A percentile compares a stretch with the other conserved stretches of the same genome.
Evolutionary conservation across 768 basidiomycete genomes (phyloP).

Genomic region (Lactarius hengduanensis): DNA sequence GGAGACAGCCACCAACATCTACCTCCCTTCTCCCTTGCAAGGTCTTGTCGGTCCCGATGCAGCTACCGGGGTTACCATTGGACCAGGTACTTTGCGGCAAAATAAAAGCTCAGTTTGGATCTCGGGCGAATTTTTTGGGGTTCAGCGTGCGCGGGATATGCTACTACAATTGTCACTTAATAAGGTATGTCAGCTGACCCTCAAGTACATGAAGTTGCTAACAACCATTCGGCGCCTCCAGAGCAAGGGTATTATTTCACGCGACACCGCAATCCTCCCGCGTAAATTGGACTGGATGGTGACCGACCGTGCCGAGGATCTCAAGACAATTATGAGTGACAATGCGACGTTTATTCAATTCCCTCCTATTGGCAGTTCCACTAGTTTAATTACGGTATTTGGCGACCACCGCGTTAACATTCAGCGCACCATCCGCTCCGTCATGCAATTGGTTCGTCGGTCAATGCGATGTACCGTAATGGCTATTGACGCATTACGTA

Average conservation of each 20-base stretch:
- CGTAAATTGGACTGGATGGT: constrained; percentile 99
- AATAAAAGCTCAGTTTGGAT: constrained; percentile 87
- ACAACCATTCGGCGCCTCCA: constrained; percentile 35
- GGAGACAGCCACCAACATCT: constrained; percentile 96
- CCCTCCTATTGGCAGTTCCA: constrained; percentile 88
- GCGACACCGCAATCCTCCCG: constrained; percentile 91
- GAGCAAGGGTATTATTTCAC: constrained; percentile 87
- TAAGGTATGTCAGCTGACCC: constrained; percentile 56
- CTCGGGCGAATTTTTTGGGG: constrained; percentile 96
- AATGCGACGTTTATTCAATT: constrained; percentile 96
- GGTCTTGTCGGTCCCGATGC: constrained; percentile 76
- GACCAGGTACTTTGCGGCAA: constrained; percentile 45
- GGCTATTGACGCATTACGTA: constrained; percentile 38
- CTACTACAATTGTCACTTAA: constrained; percentile 80
- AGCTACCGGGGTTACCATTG: constrained; percentile 41
- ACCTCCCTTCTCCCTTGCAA: constrained; percentile 87
- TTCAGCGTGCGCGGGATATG: constrained; percentile 95
- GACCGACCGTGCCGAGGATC: constrained; percentile 91
- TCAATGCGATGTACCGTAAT: constrained; percentile 1
- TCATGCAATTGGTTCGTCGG: constrained; percentile 87
- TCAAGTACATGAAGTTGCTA: not conserved
- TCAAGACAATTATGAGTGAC: constrained; percentile 91
- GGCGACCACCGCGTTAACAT: constrained; percentile 94
- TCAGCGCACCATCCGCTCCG: constrained; percentile 86
- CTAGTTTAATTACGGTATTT: constrained; percentile 89